These are phyloP conservation scores for Debaryomyces coudertii DNA, from an alignment of 1,139 yeast species.

Conservation along the genomic window DNA sequence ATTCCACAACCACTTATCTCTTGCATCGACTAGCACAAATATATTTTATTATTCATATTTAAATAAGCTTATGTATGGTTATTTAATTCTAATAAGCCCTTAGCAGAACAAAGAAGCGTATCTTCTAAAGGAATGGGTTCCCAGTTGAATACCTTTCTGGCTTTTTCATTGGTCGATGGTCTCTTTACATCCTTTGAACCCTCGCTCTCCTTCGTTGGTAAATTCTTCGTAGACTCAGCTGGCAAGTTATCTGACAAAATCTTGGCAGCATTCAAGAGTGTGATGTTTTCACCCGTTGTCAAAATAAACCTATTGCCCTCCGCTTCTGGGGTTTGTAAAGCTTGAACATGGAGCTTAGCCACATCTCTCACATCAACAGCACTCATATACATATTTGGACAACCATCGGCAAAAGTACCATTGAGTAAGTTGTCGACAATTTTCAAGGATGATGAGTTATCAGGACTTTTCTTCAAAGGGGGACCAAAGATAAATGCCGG, in stretches of 20 bases:
- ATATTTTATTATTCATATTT: neutral
- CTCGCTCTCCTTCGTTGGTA: conserved; percentile 7
- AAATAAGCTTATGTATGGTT: neutral
- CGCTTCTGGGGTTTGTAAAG: conserved; percentile 16
- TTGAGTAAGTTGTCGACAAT: neutral
- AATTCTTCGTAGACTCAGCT: neutral
- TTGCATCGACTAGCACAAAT: neutral
- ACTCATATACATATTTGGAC: neutral
- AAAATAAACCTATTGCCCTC: conserved; percentile 16
- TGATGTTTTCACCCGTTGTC: neutral
- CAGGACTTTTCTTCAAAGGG: conserved; percentile 8
- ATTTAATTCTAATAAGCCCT: neutral
- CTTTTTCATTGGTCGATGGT: conserved; percentile 4
- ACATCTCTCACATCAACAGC: conserved; percentile 25
- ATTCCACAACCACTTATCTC: too few relatives aligned
- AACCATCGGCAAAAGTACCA: neutral
- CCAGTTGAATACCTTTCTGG: conserved; percentile 7
- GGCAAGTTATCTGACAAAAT: conserved; percentile 1
- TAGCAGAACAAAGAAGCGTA: neutral
- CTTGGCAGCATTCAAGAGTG: conserved; percentile 4
- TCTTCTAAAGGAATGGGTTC: conserved; percentile 6
- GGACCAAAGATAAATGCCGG: conserved; percentile 26
- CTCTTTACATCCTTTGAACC: neutral
- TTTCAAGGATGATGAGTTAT: conserved; percentile 2
- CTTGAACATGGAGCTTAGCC: conserved; percentile 19